A percentile compares a stretch with the other conserved stretches of the same genome.
These are phyloP conservation scores for Phytopythium sindhum DNA, from an alignment of 352 stramenopile species.

Conservation along the genomic window DNA sequence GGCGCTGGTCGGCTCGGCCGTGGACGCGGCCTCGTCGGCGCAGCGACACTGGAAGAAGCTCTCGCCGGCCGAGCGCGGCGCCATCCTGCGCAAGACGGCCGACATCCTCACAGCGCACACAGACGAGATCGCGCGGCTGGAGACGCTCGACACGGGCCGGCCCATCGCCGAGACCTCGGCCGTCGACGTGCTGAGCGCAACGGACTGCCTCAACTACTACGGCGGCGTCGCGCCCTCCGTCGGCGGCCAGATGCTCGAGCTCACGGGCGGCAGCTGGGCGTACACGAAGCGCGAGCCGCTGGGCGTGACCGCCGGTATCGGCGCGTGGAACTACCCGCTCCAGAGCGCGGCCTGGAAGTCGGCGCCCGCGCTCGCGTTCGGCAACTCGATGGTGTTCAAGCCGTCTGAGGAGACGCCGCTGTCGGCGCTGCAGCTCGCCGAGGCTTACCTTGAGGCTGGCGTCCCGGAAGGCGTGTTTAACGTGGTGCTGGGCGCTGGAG, in stretches of 20 bases:
- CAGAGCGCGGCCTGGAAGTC: constrained; percentile 83
- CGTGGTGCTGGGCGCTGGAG: constrained; percentile 64
- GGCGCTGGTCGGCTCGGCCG: constrained; percentile 46
- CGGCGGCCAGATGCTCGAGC: constrained; percentile 64
- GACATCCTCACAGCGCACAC: constrained; percentile 57
- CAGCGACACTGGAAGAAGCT: constrained; percentile 66
- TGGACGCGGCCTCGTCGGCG: constrained; percentile 32
- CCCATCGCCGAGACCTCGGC: constrained; percentile 69
- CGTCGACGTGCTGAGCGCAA: constrained; percentile 67
- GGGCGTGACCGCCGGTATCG: constrained; percentile 70
- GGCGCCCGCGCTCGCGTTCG: constrained; percentile 76
- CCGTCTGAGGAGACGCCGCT: constrained; percentile 86
- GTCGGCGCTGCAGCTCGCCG: constrained; percentile 57
- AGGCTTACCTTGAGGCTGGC: constrained; percentile 66
- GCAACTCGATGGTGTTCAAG: constrained; percentile 93
- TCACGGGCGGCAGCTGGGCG: constrained; percentile 62
- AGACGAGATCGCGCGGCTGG: constrained; percentile 63
- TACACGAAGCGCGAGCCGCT: constrained; percentile 77
- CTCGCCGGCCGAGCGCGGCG: constrained; percentile 55
- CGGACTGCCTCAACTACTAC: constrained; percentile 81
- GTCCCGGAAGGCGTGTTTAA: constrained; percentile 78
- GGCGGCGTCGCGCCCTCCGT: constrained; percentile 58
- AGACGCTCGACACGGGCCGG: constrained; percentile 77
- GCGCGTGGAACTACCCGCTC: constrained; percentile 83
- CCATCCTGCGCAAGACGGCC: constrained; percentile 57